Base-by-base conservation (phyloP, 352 stramenopile genomes). In the Ophiocytium majus region DNA sequence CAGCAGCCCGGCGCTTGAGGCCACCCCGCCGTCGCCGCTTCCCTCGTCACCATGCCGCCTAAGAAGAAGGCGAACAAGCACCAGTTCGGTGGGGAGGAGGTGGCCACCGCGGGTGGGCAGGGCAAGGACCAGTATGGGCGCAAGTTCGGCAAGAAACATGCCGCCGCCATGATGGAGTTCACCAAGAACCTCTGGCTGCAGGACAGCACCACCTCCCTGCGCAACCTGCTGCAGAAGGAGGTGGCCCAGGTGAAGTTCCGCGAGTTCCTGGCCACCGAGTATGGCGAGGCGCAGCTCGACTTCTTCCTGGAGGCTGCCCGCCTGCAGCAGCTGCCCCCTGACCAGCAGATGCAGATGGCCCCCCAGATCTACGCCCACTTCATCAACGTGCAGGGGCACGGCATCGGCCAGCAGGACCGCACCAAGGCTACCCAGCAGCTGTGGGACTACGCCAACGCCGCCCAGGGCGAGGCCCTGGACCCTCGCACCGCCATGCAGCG, bases 131-230 rank as follows among this genome's bases (percentile, higher is more conserved):
- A 88, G 81, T 90, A 90, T 82, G 86, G 86, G 32, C 35, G 83
- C 23, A 89, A 89, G 57, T 85, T 90, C 34, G 86, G 86, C 74
- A 90, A 90, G 81, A 90, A 90, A 75, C 86, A 90, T 76, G 43
- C 50, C 10, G 76, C 83, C 35, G 86, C 85, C 23, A 89, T 90
- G 82, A 85, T 88, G 79, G 81, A 90, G 84, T 89, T 90, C 63
- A 90, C 80, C 76, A 89, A 89, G 64, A 88, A 28, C 19, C 71
- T 89, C 9, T 90, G 86, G 86, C 80, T 90, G 50, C 82, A 87
- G 74, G 86, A 90, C 84, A 78, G 82, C 9, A 81, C 81, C 9
- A 74, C 49, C 19, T 89, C 84, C 35, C 50, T 90, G 43, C 80
- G 76, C 14, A 88, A 85, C 31, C 71, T 90, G 1, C 86, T 90